Base-by-base conservation (phyloP, 2,329 filamentous ascomycete genomes). In the Bisporella sp. region DNA sequence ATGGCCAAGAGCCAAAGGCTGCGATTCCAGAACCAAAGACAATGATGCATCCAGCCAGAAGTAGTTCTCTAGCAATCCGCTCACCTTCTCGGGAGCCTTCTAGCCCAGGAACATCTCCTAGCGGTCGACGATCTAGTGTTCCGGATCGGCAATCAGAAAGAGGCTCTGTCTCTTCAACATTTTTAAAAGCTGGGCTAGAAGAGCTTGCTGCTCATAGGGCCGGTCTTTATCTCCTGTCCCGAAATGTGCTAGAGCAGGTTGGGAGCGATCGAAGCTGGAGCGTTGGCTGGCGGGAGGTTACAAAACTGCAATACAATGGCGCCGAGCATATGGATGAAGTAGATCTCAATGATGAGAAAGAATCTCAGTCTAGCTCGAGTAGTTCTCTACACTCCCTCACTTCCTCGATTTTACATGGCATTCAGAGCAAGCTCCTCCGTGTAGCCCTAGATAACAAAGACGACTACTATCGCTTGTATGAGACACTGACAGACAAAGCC, bases 141-240 rank as follows among this genome's bases (percentile, higher is more conserved):
- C 58, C 71, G 3, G 70, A 73, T 4, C 49, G 55, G 45, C 35
- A 37, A 37, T 9, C 35, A 8, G 61, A 62, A 2, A 69, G 42
- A 29, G 28, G 6, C 13, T 12, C 42, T 41, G 29, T 81, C 46
- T 54, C 71, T 13, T 69, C 71, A 4, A 61, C 74, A 0, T 79
- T 82, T 49, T 68, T 78, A 12, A 84, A 82, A 54, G 62, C 71
- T 5, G 90, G 92, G 0, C 72, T 91, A 1, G 87, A 95, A 63
- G 87, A 95, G 49, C 73, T 97, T 29, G 88, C 91, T 35, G 87
- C 88, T 42, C 82, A 83, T 53, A 79, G 92, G 60, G 92, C 89
- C 5, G 89, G 96, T 62, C 75, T 97, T 2, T 85, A 89, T 54
- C 73, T 88, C 50, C 71, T 96, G 40, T 91, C 89, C 6, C 78